phyloP scores from a whole-genome alignment of 352 stramenopile species.

The Globisporangium sylvaticum region DNA sequence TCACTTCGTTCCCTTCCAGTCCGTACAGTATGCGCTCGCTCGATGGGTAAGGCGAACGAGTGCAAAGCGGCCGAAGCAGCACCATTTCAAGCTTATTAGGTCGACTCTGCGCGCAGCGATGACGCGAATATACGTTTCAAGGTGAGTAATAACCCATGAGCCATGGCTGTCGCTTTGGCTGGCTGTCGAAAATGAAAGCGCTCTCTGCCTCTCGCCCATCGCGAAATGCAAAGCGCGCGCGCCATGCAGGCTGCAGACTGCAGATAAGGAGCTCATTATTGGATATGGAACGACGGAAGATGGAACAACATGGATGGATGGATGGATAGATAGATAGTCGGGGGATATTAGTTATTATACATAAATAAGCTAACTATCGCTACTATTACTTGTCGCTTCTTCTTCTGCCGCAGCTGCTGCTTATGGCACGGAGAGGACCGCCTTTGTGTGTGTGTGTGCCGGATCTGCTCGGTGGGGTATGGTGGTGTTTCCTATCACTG shows the following conservation, averaged over 20 bases:
- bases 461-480: slow-evolving; percentile 5
- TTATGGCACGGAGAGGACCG: slow-evolving; percentile 8
- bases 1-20: neutral
- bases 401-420: neutral
- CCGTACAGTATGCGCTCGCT: neutral
- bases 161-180: too few relatives aligned
- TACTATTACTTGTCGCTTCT: neutral
- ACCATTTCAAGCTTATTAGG: neutral
- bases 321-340: neutral
- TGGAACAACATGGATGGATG: neutral
- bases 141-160: too few relatives aligned
- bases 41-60: neutral
- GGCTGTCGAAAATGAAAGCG: neutral
- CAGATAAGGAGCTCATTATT: neutral
- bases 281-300: neutral
- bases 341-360: slow-evolving; percentile 17
- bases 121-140: neutral
- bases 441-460: neutral
- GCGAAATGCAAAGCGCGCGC: neutral
- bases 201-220: neutral
- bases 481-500: neutral
- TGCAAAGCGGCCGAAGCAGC: neutral
- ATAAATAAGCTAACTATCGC: slow-evolving; percentile 17
- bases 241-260: neutral
- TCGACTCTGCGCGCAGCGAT: neutral